Percentiles rank a stretch among this genome's conserved stretches.
Conservation (phyloP, 2,329 filamentous ascomycete species). For the Ophidiomyces ophidiicola region DNA sequence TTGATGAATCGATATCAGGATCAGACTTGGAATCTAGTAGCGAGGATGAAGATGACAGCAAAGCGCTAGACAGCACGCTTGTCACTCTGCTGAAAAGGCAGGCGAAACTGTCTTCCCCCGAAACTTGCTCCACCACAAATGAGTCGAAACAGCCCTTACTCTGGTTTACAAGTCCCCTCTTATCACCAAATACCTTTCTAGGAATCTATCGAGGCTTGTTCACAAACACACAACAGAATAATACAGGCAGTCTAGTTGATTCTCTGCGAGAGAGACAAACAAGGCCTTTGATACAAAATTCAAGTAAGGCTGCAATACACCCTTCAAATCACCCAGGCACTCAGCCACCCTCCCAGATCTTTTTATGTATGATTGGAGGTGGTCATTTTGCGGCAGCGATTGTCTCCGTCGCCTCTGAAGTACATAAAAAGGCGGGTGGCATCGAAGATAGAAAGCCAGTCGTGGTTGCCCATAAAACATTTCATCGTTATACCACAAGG, state of each 20-base stretch:
- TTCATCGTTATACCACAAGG: constrained; percentile 91
- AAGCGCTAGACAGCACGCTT: constrained; percentile 43
- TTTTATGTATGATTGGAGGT: constrained; percentile 96
- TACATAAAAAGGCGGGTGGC: constrained; percentile 55
- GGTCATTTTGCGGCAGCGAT: constrained; percentile 97
- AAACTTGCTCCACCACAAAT: constrained; percentile 38
- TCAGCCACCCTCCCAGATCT: constrained; percentile 71
- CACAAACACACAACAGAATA: constrained; percentile 56
- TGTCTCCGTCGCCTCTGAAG: constrained; percentile 71
- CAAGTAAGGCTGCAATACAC: constrained; percentile 25
- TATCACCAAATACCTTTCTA: constrained; percentile 68
- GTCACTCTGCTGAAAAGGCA: constrained; percentile 71
- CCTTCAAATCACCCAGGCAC: constrained; percentile 44
- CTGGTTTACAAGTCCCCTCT: constrained; percentile 67
- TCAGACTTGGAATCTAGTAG: constrained; percentile 59
- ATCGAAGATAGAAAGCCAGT: constrained; percentile 72
- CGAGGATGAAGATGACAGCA: constrained; percentile 41
- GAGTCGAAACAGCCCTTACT: constrained; percentile 56
- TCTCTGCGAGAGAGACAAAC: constrained; percentile 67
- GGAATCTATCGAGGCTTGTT: constrained; percentile 80
- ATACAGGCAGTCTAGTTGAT: constrained; percentile 51
- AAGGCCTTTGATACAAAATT: constrained; percentile 40
- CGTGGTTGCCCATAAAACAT: constrained; percentile 90
- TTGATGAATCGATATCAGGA: constrained; percentile 86
- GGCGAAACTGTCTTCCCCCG: constrained; percentile 50